Conservation (phyloP, 176 grass and related monocot genomes). For the Ensete glaucum region DNA sequence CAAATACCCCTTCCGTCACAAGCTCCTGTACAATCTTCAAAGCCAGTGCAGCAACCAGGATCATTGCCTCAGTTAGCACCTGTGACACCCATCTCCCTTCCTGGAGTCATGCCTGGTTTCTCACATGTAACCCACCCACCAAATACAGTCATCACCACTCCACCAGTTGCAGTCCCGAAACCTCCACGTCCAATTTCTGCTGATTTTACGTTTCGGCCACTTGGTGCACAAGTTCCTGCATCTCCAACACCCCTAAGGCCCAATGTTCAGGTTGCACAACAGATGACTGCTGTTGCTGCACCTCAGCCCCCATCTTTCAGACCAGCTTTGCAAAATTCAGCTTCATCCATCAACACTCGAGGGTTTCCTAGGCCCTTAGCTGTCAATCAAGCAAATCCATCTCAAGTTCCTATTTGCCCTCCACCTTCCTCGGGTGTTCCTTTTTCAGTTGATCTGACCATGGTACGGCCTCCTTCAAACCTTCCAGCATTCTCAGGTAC, state of each 20-base stretch:
- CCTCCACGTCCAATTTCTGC: slow-evolving; percentile 38
- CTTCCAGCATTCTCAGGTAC: slow-evolving; percentile 18
- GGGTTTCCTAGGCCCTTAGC: slow-evolving; percentile 36
- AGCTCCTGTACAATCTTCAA: slow-evolving; percentile 19
- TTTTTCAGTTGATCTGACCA: slow-evolving; percentile 27
- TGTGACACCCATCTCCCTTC: slow-evolving; percentile 4
- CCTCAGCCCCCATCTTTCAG: slow-evolving; percentile 30
- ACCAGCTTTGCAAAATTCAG: slow-evolving; percentile 32
- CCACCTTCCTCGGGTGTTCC: slow-evolving; percentile 24
- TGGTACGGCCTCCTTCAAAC: slow-evolving; percentile 18
- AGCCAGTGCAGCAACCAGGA: slow-evolving; percentile 7
- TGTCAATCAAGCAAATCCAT: slow-evolving; percentile 22
- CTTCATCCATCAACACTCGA: slow-evolving; percentile 20
- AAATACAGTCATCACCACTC: slow-evolving; percentile 17
- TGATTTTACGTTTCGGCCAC: slow-evolving; percentile 75
- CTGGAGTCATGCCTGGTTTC: slow-evolving; percentile 16
- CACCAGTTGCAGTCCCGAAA: slow-evolving; percentile 26
- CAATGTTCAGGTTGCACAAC: slow-evolving; percentile 17
- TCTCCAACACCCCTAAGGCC: slow-evolving; percentile 12
- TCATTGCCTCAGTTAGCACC: slow-evolving; percentile 19
- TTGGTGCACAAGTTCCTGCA: slow-evolving; percentile 1
- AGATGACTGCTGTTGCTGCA: slow-evolving; percentile 22
- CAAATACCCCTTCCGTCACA: neutral
- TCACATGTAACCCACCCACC: slow-evolving; percentile 19
- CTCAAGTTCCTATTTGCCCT: slow-evolving; percentile 26